These are phyloP conservation scores for Citrus australasica DNA, from an alignment of 345 rosid species.

Conservation along the genomic window DNA sequence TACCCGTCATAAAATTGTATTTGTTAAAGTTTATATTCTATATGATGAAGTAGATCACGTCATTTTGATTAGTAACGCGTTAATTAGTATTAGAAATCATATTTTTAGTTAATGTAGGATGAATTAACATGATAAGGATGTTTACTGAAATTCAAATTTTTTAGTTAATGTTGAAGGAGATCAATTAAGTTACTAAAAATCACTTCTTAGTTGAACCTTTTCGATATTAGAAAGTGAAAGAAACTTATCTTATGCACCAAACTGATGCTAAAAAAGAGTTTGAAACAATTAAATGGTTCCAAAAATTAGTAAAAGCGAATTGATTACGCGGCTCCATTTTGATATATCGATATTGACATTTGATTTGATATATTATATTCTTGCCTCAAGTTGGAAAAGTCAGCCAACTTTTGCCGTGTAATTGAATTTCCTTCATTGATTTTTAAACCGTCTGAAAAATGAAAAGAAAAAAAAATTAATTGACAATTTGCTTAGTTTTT, in stretches of 20 bases:
- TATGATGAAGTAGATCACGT: neutral
- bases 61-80: too few relatives aligned
- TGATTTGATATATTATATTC: neutral
- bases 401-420: neutral
- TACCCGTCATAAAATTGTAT: neutral
- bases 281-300: neutral
- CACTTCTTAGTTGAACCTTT: neutral
- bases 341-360: neutral
- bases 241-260: neutral
- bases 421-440: neutral
- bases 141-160: neutral
- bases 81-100: too few relatives aligned
- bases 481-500: neutral
- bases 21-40: too few relatives aligned
- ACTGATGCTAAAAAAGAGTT: neutral
- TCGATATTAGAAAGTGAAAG: neutral
- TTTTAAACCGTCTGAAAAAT: neutral
- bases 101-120: neutral
- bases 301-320: too few relatives aligned
- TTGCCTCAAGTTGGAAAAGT: neutral
- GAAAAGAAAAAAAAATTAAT: neutral
- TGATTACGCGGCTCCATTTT: too few relatives aligned
- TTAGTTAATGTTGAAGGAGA: neutral
- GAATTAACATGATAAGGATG: neutral
- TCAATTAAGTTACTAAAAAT: neutral